A percentile compares a stretch with the other conserved stretches of the same genome.
Evolutionary conservation across 768 basidiomycete genomes (phyloP).

Genomic region (Phylloporus scabripes): DNA sequence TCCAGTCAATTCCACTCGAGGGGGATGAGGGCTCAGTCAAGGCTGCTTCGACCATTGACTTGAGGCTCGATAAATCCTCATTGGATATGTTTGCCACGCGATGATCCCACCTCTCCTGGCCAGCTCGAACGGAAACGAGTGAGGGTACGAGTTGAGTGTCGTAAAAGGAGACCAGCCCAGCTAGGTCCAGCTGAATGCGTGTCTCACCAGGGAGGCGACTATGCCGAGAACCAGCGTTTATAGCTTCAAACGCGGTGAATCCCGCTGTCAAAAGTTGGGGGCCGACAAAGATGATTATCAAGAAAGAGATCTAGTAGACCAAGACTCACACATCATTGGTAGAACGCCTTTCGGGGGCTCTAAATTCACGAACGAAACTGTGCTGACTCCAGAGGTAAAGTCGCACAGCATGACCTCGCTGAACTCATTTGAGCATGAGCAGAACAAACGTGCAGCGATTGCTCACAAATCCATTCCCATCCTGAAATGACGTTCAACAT

Average conservation of each 20-base stretch:
- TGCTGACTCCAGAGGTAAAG: constrained; percentile 36
- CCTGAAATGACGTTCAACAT: constrained; percentile 13
- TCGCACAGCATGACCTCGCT: constrained; percentile 49
- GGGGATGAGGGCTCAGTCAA: neutral
- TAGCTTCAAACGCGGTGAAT: constrained; percentile 5
- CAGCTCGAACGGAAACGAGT: constrained; percentile 2
- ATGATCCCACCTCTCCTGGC: constrained; percentile 15
- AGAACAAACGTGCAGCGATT: neutral
- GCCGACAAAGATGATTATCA: neutral
- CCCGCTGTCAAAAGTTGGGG: neutral
- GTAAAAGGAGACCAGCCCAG: no score
- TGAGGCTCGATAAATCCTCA: constrained; percentile 5
- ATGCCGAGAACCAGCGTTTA: no score
- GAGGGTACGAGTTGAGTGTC: constrained; percentile 10
- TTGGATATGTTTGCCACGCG: constrained; percentile 9
- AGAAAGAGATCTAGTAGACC: neutral
- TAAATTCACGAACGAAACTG: constrained; percentile 38
- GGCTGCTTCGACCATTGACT: neutral
- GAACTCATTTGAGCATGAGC: neutral
- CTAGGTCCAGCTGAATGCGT: no score
- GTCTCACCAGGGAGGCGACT: no score
- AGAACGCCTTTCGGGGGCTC: neutral
- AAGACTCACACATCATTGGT: neutral
- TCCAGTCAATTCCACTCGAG: constrained; percentile 32
- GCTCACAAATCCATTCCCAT: constrained; percentile 44